Evolutionary conservation across 345 rosid genomes (phyloP).

Genomic region (Toxicodendron radicans): DNA sequence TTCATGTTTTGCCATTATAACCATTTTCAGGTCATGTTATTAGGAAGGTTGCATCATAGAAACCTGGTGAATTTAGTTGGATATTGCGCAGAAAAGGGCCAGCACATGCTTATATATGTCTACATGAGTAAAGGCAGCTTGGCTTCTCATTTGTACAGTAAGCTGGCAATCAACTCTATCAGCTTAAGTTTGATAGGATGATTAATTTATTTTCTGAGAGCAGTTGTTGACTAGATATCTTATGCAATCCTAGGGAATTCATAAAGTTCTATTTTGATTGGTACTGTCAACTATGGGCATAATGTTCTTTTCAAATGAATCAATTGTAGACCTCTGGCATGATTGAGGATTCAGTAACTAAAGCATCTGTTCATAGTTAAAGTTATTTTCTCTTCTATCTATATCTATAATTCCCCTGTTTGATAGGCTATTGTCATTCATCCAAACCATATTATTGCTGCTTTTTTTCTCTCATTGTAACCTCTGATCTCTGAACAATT

Average conservation of each 20-base stretch:
- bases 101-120: constrained; percentile 91
- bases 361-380: not conserved
- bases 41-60: constrained; percentile 97
- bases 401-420: not conserved
- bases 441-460: not conserved
- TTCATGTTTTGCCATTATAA: constrained; percentile 5
- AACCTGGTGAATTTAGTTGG: constrained; percentile 95
- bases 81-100: constrained; percentile 95
- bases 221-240: not conserved
- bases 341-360: constrained; percentile 3
- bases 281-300: not conserved
- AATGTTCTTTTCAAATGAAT: constrained; percentile 1
- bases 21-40: constrained; percentile 70
- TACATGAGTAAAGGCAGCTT: constrained; percentile 98
- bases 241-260: not conserved
- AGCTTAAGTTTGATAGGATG: constrained; percentile 17
- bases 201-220: constrained; percentile 4
- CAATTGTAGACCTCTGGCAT: constrained; percentile 12
- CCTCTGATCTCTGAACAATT: not conserved
- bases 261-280: not conserved
- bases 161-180: constrained; percentile 32
- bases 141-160: constrained; percentile 92
- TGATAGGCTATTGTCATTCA: not conserved
- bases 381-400: not conserved
- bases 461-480: not conserved